Percentiles rank a stretch among this genome's conserved stretches.
Conservation (phyloP, 2,329 filamentous ascomycete genomes). For the Scytalidium sp. region DNA sequence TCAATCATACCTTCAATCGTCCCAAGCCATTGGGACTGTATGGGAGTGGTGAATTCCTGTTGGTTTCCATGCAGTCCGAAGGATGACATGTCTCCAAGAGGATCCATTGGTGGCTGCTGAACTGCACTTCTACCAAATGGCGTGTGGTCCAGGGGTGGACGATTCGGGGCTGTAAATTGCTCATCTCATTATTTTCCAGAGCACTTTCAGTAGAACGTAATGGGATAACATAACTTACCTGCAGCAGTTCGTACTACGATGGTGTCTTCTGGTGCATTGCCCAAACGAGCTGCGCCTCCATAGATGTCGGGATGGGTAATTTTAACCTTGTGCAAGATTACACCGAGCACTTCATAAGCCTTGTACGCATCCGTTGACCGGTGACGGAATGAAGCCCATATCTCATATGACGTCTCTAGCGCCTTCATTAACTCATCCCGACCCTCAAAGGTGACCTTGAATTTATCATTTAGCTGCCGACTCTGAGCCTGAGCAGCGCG, state of each 20-base stretch:
- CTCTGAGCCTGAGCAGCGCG: neutral
- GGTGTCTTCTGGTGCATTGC: neutral
- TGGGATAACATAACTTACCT: constrained; percentile 1
- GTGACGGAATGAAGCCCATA: constrained; percentile 14
- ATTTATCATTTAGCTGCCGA: neutral
- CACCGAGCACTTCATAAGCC: constrained; percentile 14
- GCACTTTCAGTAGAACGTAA: neutral
- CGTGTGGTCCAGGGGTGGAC: too few relatives aligned
- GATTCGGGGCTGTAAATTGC: too few relatives aligned
- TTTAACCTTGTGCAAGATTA: constrained; percentile 16
- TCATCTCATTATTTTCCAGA: too few relatives aligned
- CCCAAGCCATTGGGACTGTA: neutral
- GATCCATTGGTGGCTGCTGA: neutral
- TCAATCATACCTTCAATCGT: neutral
- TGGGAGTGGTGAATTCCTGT: neutral
- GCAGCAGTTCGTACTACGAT: constrained; percentile 1
- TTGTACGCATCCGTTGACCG: constrained; percentile 17
- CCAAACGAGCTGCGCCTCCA: neutral
- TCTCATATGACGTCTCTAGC: constrained; percentile 13
- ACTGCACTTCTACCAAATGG: too few relatives aligned
- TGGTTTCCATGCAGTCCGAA: neutral
- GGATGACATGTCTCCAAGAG: neutral
- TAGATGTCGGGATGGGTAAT: neutral
- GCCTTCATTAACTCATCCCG: constrained; percentile 15
- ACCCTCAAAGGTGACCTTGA: constrained; percentile 9